Conservation (phyloP, 257 asterid species). For the Solanum microdontum region DNA sequence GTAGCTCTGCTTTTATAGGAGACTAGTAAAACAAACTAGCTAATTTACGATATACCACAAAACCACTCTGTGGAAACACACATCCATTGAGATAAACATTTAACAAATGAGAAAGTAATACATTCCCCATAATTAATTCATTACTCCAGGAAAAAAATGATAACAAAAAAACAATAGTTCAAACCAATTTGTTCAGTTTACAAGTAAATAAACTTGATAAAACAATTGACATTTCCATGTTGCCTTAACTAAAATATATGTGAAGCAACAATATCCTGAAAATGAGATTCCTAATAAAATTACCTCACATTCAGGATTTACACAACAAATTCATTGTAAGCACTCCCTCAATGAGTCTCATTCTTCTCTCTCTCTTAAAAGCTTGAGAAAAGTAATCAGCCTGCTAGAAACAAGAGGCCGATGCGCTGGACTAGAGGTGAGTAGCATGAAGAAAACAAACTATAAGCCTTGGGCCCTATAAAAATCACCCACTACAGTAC, state of each 20-base stretch:
- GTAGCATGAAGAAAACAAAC: not conserved
- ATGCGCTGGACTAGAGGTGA: not conserved
- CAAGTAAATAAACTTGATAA: not conserved
- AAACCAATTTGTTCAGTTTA: not conserved
- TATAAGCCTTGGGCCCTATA: not conserved
- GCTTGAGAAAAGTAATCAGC: not conserved
- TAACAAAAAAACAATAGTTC: not conserved
- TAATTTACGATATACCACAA: not conserved
- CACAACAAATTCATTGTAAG: not conserved
- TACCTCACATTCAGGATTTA: constrained; percentile 1
- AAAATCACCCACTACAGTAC: constrained; percentile 2
- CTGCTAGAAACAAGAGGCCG: not conserved
- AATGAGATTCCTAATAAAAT: constrained; percentile 4
- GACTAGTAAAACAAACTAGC: not conserved
- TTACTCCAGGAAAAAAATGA: not conserved
- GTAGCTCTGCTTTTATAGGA: not conserved
- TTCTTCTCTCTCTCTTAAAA: not conserved
- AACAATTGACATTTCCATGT: not conserved
- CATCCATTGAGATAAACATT: not conserved
- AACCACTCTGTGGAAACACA: not conserved
- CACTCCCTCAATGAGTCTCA: constrained; percentile 1
- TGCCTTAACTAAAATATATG: not conserved
- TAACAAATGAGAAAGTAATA: not conserved
- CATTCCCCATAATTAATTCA: not conserved
- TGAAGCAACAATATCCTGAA: not conserved